Evolutionary conservation across 768 basidiomycete genomes (phyloP), one percentile per base, ranked within the genome.

Genomic region (Amanita rimosa): DNA sequence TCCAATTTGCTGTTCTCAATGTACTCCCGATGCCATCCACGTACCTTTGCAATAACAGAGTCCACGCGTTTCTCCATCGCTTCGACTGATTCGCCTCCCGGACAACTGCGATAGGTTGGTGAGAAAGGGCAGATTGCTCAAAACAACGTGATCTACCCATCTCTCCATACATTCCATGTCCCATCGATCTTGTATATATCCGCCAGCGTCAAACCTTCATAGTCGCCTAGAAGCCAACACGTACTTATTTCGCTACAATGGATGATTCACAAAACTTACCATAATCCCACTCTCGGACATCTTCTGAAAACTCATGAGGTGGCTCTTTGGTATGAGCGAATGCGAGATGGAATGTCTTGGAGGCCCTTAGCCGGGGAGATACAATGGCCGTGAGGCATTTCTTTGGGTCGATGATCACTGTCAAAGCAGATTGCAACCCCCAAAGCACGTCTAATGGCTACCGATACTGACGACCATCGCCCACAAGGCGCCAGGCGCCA

Each of bases 311-410:
- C 16, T 73, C 56, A 57, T 83, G 79, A 1, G 83, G 83, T 7
- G 59, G 36, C 16, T 63, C 54, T 2, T 57, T 53, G n/a, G 62
- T 52, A 46, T 70, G 67, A 9, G 63, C 73, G 48, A 92, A 91
- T 29, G 92, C 67, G 40, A 94, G 70, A 43, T 92, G 78, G 58
- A 92, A 95, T 1, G 94, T 98, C 57, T 67, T 78, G 56, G 84
- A 85, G 2, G 94, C 91, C 41, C 94, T 81, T 51, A 74, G 70
- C 40, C 94, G 81, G n/a, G 94, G 94, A 29, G 93, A 96, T 44
- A 97, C 75, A 49, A 86, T 72, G 29, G 83, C 79, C 26, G 79
- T 76, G 52, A 79, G 77, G 17, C 97, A 66, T 60, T 89, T 85
- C 51, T 67, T 71, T 0, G 91, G 87, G 60, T 96, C 85, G 52